phyloP scores from a whole-genome alignment of 768 basidiomycete species.

The Mycena maculata region DNA sequence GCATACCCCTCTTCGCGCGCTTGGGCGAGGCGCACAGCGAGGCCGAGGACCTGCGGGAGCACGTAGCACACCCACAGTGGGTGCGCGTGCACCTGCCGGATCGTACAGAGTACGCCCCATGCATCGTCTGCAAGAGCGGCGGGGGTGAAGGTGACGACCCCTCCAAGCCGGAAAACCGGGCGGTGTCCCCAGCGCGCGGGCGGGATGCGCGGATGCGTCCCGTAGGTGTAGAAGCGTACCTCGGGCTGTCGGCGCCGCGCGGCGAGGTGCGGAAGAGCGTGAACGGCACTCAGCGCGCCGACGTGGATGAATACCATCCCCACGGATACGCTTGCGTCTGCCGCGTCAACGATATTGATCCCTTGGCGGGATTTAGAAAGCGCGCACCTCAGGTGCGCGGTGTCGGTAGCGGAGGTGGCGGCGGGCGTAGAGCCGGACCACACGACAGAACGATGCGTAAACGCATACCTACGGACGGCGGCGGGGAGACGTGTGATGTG shows the following conservation, averaged over 20 bases:
- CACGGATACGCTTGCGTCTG: background rate
- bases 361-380: background rate
- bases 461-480: background rate
- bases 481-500: constrained; percentile 3
- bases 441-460: background rate
- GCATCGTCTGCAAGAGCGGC: constrained; percentile 18
- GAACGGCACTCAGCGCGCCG: constrained; percentile 4
- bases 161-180: constrained; percentile 17
- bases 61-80: constrained; percentile 26
- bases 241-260: constrained; percentile 13
- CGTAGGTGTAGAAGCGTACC: constrained; percentile 17
- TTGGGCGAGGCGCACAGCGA: constrained; percentile 9
- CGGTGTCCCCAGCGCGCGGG: constrained; percentile 15
- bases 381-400: background rate
- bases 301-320: constrained; percentile 23
- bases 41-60: constrained; percentile 21
- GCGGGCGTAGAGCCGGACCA: background rate
- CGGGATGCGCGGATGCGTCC: constrained; percentile 3
- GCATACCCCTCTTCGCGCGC: background rate
- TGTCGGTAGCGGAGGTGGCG: background rate
- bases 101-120: constrained; percentile 15
- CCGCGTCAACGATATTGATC: background rate
- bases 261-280: constrained; percentile 11
- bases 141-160: constrained; percentile 26
- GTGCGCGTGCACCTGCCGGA: constrained; percentile 11